These are phyloP conservation scores for Trichoderma gracile DNA, from an alignment of 2,329 filamentous ascomycete genomes.

Conservation along the genomic window DNA sequence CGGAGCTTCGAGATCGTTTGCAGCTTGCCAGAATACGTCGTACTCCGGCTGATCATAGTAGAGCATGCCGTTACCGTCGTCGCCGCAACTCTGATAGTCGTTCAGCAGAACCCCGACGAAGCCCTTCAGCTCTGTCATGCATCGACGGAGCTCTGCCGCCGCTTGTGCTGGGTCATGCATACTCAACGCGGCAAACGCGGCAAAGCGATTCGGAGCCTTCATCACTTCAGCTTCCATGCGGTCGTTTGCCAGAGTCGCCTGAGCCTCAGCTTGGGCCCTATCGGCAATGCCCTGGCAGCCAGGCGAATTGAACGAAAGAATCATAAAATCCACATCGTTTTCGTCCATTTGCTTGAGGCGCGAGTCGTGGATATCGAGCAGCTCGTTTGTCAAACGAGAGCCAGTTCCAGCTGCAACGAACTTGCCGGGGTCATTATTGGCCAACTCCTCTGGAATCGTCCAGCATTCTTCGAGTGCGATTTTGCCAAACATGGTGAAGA, in stretches of 20 bases:
- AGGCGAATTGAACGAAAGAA: constrained; percentile 51
- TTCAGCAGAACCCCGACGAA: constrained; percentile 65
- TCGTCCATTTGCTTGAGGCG: constrained; percentile 48
- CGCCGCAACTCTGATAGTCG: constrained; percentile 60
- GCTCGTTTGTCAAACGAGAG: constrained; percentile 43
- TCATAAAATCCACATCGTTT: constrained; percentile 52
- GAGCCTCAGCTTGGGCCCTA: constrained; percentile 43
- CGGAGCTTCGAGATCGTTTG: constrained; percentile 60
- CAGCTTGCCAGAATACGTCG: constrained; percentile 62
- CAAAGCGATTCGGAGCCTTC: constrained; percentile 44
- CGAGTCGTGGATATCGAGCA: constrained; percentile 43
- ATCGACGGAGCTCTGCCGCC: constrained; percentile 52
- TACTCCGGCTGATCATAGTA: constrained; percentile 65
- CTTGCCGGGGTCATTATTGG: constrained; percentile 60
- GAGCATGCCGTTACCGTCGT: constrained; percentile 60
- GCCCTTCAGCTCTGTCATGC: constrained; percentile 54
- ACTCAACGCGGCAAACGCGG: constrained; percentile 50
- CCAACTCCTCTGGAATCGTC: constrained; percentile 55
- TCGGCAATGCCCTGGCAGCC: constrained; percentile 47
- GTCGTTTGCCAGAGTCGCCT: constrained; percentile 45
- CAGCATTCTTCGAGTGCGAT: constrained; percentile 61
- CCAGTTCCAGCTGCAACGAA: constrained; percentile 43
- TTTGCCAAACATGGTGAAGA: constrained; percentile 56
- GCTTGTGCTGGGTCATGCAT: constrained; percentile 56
- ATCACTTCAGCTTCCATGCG: constrained; percentile 44